A percentile compares a stretch with the other conserved stretches of the same genome.
These are phyloP conservation scores for Ceratobasidium sp. DNA, from an alignment of 1,284 basidiomycete species.

Conservation along the genomic window DNA sequence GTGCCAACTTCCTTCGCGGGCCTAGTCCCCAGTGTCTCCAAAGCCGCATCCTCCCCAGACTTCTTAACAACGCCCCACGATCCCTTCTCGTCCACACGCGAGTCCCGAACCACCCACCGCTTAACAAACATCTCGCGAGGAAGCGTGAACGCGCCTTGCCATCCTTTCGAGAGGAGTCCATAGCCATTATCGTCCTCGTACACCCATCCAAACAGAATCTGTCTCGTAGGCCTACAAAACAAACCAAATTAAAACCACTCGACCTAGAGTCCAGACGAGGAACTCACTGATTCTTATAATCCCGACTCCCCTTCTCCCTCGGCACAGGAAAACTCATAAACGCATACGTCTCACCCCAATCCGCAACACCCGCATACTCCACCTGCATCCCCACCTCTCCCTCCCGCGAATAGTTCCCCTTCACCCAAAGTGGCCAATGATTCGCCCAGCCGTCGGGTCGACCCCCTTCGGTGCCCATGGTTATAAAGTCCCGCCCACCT, in stretches of 20 bases:
- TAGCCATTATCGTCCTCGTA: slow-evolving; percentile 42
- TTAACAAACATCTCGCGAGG: slow-evolving; percentile 44
- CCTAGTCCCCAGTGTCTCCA: slow-evolving; percentile 37
- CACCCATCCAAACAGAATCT: slow-evolving; percentile 40
- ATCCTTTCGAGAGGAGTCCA: slow-evolving; percentile 43
- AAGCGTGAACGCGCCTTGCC: slow-evolving; percentile 38
- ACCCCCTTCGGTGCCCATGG: slow-evolving; percentile 42
- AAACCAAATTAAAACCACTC: not conserved
- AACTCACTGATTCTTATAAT: slow-evolving; percentile 41
- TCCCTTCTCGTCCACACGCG: slow-evolving; percentile 22
- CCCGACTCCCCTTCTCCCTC: slow-evolving; percentile 26
- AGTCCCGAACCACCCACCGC: slow-evolving; percentile 28
- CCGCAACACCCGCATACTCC: slow-evolving; percentile 39
- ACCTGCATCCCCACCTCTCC: slow-evolving; percentile 6
- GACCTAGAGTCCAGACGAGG: not conserved
- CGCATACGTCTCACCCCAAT: slow-evolving; percentile 41
- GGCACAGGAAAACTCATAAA: slow-evolving; percentile 41
- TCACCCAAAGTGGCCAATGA: slow-evolving; percentile 38
- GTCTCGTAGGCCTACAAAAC: slow-evolving; percentile 22
- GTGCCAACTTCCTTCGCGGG: slow-evolving; percentile 21
- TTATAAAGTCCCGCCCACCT: slow-evolving; percentile 38
- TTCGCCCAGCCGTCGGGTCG: slow-evolving; percentile 33
- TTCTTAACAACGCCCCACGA: slow-evolving; percentile 35
- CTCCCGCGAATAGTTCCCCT: slow-evolving; percentile 26
- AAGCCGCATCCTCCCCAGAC: not conserved